Evolutionary conservation across 306 rosid species (phyloP), one percentile per base, ranked within the genome.

Genomic region (Mimosa bimucronata): DNA sequence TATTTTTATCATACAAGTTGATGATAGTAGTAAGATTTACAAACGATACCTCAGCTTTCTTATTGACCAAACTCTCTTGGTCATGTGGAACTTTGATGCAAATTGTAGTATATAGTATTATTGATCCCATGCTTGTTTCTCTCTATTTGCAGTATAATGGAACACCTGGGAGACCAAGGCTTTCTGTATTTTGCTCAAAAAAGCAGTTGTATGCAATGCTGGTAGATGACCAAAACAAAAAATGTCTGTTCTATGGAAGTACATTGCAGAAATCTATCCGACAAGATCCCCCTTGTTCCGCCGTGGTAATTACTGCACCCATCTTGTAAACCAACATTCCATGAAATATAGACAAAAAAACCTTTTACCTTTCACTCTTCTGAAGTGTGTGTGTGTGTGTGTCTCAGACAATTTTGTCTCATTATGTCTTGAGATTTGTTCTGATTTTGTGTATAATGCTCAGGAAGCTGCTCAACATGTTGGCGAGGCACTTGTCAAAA

Each of bases 131-230:
- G 53, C 25, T 66, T 68, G 30, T 34, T 11, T 72, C 21, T 40
- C 13, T 29, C 0, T 76, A 65, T 73, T 80, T 14, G 41, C 91
- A 95, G 98, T 91, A 76, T 77, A 89, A 89, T 67, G 98, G 98
- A 88, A 90, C 94, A 1, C 77, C 94, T 2, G 83, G 62, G 78
- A 87, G 74, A 67, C 98, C 98, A 66, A 91, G 98, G 84, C 98
- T 95, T 81, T 92, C 97, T 25, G 98, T 92, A 8, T 95, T 95
- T 83, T 95, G 94, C 84, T 95, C 97, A 14, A 92, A 87, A 9
- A 91, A 91, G 53, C 98, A 95, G 75, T 71, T 92, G 81, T 90
- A 95, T 86, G 98, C 97, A 3, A 91, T 90, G 98, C 87, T 95
- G 66, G 96, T 95, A 28, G 96, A 95, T 79, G 98, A 95, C 80